A percentile compares a stretch with the other conserved stretches of the same genome.
Evolutionary conservation across 2,329 filamentous ascomycete species (phyloP).

Genomic region (Diaporthe sp.): DNA sequence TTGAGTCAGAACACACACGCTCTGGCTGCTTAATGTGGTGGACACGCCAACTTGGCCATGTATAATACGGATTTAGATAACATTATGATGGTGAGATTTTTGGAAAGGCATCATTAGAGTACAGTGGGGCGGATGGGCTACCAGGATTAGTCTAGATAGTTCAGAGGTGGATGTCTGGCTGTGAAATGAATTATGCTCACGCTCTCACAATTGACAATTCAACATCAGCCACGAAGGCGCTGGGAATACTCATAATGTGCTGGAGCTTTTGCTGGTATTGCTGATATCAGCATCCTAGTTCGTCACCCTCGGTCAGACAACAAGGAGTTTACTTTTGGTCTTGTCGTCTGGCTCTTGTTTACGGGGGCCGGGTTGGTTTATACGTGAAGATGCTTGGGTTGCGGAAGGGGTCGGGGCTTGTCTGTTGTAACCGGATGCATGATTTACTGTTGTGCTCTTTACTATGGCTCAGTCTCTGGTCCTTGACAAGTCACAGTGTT

Average conservation of each 20-base stretch:
- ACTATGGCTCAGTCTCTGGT: too few species aligned
- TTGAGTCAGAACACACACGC: neutral
- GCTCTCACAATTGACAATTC: neutral
- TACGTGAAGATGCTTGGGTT: neutral
- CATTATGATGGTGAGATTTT: constrained; percentile 5
- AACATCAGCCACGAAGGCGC: neutral
- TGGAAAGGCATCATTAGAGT: constrained; percentile 1
- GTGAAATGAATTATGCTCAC: neutral
- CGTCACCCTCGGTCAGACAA: neutral
- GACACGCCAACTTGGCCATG: neutral
- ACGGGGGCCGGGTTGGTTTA: neutral
- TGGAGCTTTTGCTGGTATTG: constrained; percentile 8
- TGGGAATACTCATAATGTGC: neutral
- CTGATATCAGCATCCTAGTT: neutral
- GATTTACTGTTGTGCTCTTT: too few species aligned
- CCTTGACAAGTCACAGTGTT: too few species aligned
- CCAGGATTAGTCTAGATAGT: neutral
- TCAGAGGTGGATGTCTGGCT: neutral
- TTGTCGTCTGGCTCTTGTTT: neutral
- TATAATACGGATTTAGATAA: constrained; percentile 1
- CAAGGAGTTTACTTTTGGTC: neutral
- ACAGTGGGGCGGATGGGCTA: neutral
- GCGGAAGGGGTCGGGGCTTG: neutral
- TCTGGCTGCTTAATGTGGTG: neutral
- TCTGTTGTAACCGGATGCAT: too few species aligned